phyloP scores from a whole-genome alignment of 2,329 filamentous ascomycete genomes.

The Aspergillus ibericus region DNA sequence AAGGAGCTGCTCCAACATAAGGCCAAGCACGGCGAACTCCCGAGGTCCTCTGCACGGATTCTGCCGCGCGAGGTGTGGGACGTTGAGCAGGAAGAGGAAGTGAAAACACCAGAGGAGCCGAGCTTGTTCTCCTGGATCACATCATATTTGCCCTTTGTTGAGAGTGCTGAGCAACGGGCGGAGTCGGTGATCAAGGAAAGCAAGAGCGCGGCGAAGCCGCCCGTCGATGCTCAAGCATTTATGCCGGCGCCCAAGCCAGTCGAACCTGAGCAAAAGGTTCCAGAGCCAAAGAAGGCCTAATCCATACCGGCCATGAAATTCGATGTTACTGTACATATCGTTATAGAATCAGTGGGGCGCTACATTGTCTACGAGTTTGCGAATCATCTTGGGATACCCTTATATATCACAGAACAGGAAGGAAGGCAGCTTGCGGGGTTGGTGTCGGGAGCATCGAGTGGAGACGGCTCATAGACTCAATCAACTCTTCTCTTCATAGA shows the following conservation, averaged over 20 bases:
- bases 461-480: slow-evolving; percentile 6
- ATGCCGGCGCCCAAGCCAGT: not conserved
- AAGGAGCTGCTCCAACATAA: slow-evolving; percentile 47
- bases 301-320: not conserved
- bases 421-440: not conserved
- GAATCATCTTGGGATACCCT: slow-evolving; percentile 9
- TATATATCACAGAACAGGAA: not conserved
- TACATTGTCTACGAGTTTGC: not conserved
- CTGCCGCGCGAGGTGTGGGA: slow-evolving; percentile 45
- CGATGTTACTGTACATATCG: not conserved
- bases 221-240: not conserved
- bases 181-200: slow-evolving; percentile 11
- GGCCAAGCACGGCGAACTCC: slow-evolving; percentile 35
- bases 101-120: slow-evolving; percentile 25
- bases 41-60: slow-evolving; percentile 33
- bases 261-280: not conserved
- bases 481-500: slow-evolving; percentile 16
- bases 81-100: slow-evolving; percentile 30
- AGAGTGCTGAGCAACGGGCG: slow-evolving; percentile 15
- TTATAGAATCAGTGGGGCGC: slow-evolving; percentile 4
- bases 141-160: slow-evolving; percentile 34
- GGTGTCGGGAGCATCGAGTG: not conserved
- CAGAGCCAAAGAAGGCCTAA: slow-evolving; percentile 8
- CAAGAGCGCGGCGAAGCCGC: not conserved
- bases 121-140: slow-evolving; percentile 36